Conservation (phyloP, 164 flowering plant species). For the Protea cynaroides region DNA sequence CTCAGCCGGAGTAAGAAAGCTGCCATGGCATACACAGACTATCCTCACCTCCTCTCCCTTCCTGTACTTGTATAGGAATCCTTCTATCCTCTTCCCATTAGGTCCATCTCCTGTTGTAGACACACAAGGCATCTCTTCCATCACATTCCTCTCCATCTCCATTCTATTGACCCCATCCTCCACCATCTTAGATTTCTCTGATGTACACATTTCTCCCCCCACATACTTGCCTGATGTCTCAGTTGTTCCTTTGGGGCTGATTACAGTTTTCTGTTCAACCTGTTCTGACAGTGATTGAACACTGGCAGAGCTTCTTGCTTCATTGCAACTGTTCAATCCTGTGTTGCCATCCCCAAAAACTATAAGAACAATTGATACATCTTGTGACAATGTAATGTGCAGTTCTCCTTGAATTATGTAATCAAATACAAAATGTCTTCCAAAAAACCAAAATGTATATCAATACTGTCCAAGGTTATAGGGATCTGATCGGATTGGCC, state of each 20-base stretch:
- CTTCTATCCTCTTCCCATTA: slow-evolving; percentile 58
- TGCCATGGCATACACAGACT: slow-evolving; percentile 89
- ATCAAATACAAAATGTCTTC: no score
- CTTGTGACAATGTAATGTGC: no score
- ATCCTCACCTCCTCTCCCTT: slow-evolving; percentile 79
- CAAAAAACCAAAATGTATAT: no score
- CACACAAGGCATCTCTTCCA: slow-evolving; percentile 69
- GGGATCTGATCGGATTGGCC: no score
- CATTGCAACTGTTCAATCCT: slow-evolving; percentile 2
- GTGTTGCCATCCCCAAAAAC: background rate
- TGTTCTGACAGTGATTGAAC: slow-evolving; percentile 1
- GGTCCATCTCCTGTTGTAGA: slow-evolving; percentile 69
- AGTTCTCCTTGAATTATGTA: no score
- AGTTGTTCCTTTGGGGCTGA: background rate
- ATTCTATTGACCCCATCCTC: background rate
- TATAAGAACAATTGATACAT: background rate
- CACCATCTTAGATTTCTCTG: background rate
- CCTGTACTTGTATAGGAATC: slow-evolving; percentile 61
- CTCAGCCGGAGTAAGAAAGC: slow-evolving; percentile 74
- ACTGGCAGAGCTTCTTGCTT: slow-evolving; percentile 7
- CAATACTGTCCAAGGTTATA: no score
- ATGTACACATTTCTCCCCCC: background rate
- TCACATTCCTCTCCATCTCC: slow-evolving; percentile 9
- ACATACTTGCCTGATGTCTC: background rate
- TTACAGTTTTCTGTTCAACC: background rate